Evolutionary conservation across 208 protist species (phyloP), one percentile per base, ranked within the genome.

Genomic region (Leishmania tropica): DNA sequence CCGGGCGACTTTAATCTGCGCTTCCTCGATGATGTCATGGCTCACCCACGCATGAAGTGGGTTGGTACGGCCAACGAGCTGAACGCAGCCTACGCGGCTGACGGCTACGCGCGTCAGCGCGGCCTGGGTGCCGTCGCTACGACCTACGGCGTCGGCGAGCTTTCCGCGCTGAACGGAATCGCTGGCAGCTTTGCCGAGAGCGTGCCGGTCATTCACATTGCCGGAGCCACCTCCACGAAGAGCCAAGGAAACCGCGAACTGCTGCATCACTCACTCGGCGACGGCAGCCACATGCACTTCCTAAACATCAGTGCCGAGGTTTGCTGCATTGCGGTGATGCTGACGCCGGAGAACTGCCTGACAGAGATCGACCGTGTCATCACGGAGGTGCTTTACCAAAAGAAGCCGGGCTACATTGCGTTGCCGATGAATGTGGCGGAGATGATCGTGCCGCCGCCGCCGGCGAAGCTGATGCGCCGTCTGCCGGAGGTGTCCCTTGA

Each of bases 1-100:
- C 89, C 89, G 35, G 89, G 89, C 67, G 89, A 93, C 84, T 93
- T 86, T 79, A 93, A 93, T 79, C 87, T 93, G 48, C 87, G 87
- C 72, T 93, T 93, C 70, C 86, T 93, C 65, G 89, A 93, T 56
- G 89, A 93, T 48, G 85, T 93, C 58, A 90, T 88, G 85, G 35
- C 79, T 17, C 83, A 90, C 77, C 64, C 78, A 37, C 76, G 56
- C n/a, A 83, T 91, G 21, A 84, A 91, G 80, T 93, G 89, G 89
- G 83, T 93, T 15, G 89, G 89, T 53, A 88, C 77, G 37, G 85
- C 89, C 2, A 93, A 93, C 72, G 89, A 93, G 83, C 83, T 93
- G 40, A 93, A 93, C 73, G 87, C 89, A 3, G 85, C 83, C 31
- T 93, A 93, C 81, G 89, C 89, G 2, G 89, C 86, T 1, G 89